Evolutionary conservation across 345 rosid genomes (phyloP).

Genomic region (Lumnitzera racemosa): DNA sequence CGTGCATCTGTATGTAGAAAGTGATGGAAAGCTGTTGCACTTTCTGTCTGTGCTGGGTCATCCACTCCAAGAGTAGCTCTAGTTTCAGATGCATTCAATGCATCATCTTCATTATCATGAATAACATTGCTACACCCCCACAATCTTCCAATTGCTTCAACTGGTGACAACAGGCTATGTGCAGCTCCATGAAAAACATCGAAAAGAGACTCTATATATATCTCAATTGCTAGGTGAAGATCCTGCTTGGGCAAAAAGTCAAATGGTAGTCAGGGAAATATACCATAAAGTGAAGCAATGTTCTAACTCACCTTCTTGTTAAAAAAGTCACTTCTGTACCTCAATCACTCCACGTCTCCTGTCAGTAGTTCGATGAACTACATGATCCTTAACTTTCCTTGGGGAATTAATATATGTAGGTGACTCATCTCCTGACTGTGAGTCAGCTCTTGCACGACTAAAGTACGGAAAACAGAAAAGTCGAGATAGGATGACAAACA

Average conservation of each 20-base stretch:
- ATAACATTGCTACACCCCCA: slow-evolving; percentile 28
- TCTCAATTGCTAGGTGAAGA: slow-evolving; percentile 90
- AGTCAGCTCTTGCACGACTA: slow-evolving; percentile 18
- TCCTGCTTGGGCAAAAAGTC: slow-evolving; percentile 38
- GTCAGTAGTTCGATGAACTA: slow-evolving; percentile 71
- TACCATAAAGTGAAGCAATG: not conserved
- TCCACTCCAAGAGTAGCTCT: slow-evolving; percentile 51
- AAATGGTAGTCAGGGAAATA: not conserved
- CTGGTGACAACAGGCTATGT: slow-evolving; percentile 63
- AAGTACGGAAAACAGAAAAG: slow-evolving; percentile 33
- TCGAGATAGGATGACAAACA: slow-evolving; percentile 41
- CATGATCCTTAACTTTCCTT: slow-evolving; percentile 51
- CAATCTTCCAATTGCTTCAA: slow-evolving; percentile 29
- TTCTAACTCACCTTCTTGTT: not conserved
- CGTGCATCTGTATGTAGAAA: slow-evolving; percentile 89
- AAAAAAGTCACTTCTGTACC: slow-evolving; percentile 24
- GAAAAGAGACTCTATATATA: slow-evolving; percentile 70
- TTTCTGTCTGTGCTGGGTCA: slow-evolving; percentile 53
- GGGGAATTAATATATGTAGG: slow-evolving; percentile 26
- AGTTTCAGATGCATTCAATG: slow-evolving; percentile 28
- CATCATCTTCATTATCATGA: not conserved
- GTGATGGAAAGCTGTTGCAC: slow-evolving; percentile 36
- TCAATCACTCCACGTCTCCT: slow-evolving; percentile 95
- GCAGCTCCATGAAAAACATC: slow-evolving; percentile 71
- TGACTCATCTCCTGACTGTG: slow-evolving; percentile 20